Percentiles rank a stretch among this genome's conserved stretches.
These are phyloP conservation scores for Cenchrus americanus DNA, from an alignment of 176 grass and related monocot species.

Conservation along the genomic window DNA sequence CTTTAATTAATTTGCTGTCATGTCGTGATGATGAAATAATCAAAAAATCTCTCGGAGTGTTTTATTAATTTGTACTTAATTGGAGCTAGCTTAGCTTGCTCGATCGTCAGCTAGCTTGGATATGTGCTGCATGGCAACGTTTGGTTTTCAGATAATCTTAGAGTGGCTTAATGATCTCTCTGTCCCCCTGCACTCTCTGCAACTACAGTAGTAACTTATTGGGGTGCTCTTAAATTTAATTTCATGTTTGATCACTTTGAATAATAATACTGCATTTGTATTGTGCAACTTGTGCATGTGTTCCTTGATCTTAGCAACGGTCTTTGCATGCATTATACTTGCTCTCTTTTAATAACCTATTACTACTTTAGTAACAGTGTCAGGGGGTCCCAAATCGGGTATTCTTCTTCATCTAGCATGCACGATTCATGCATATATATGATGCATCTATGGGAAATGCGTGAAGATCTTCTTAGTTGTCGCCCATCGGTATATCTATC, in stretches of 20 bases:
- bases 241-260: constrained; percentile 6
- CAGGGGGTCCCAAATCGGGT: constrained; percentile 32
- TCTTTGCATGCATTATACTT: not conserved
- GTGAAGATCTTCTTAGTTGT: not conserved
- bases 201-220: not conserved
- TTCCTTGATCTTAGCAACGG: constrained; percentile 6
- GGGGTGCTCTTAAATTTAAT: constrained; percentile 21
- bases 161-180: not conserved
- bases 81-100: constrained; percentile 25
- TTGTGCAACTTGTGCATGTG: not conserved
- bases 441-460: not conserved
- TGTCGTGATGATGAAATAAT: constrained; percentile 53
- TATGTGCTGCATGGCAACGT: not conserved
- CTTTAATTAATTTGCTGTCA: constrained; percentile 11
- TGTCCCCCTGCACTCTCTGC: constrained; percentile 1
- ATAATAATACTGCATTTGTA: not conserved
- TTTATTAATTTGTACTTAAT: constrained; percentile 52
- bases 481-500: no score
- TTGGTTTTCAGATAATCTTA: constrained; percentile 16
- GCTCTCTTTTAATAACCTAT: not conserved
- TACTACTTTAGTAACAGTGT: not conserved
- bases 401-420: not conserved
- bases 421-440: no score
- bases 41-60: constrained; percentile 36
- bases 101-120: constrained; percentile 17